Conservation (phyloP, 2,329 filamentous ascomycete genomes). For the Talaromyces sp. region DNA sequence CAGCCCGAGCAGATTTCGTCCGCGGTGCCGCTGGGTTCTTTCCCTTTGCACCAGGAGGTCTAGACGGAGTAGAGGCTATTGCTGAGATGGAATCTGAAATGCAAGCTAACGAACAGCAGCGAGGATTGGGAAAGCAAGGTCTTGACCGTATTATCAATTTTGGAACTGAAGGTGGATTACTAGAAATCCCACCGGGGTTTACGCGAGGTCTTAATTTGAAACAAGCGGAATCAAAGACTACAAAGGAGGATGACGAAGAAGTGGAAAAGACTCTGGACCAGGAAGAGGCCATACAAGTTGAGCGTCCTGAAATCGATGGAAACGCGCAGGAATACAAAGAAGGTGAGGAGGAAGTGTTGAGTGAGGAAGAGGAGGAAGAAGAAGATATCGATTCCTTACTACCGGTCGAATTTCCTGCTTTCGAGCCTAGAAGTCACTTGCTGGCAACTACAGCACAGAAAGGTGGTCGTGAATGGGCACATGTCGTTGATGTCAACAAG, state of each 20-base stretch:
- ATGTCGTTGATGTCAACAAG: slow-evolving; percentile 94
- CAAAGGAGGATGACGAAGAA: slow-evolving; percentile 64
- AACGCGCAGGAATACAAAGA: slow-evolving; percentile 33
- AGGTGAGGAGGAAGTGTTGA: slow-evolving; percentile 27
- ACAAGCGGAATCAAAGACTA: slow-evolving; percentile 56
- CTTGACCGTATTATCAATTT: slow-evolving; percentile 87
- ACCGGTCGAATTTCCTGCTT: slow-evolving; percentile 86
- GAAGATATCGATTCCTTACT: slow-evolving; percentile 78
- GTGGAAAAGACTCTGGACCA: slow-evolving; percentile 62
- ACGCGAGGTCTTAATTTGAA: slow-evolving; percentile 71
- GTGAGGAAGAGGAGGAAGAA: slow-evolving; percentile 37
- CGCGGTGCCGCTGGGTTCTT: slow-evolving; percentile 90
- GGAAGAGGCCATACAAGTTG: slow-evolving; percentile 44
- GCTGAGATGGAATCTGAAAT: slow-evolving; percentile 79
- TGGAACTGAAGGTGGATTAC: slow-evolving; percentile 68
- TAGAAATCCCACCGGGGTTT: slow-evolving; percentile 81
- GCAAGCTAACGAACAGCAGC: slow-evolving; percentile 47
- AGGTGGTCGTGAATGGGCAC: slow-evolving; percentile 85
- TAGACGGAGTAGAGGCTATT: slow-evolving; percentile 81
- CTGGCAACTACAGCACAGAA: slow-evolving; percentile 68
- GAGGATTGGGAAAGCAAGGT: slow-evolving; percentile 45
- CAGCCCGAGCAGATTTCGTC: slow-evolving; percentile 83
- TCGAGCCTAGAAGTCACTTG: slow-evolving; percentile 79
- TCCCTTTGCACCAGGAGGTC: slow-evolving; percentile 84
- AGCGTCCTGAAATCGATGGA: slow-evolving; percentile 45